A percentile compares a stretch with the other conserved stretches of the same genome.
These are phyloP conservation scores for Rhodotorula mucilaginosa DNA, from an alignment of 1,284 basidiomycete species.

Conservation along the genomic window DNA sequence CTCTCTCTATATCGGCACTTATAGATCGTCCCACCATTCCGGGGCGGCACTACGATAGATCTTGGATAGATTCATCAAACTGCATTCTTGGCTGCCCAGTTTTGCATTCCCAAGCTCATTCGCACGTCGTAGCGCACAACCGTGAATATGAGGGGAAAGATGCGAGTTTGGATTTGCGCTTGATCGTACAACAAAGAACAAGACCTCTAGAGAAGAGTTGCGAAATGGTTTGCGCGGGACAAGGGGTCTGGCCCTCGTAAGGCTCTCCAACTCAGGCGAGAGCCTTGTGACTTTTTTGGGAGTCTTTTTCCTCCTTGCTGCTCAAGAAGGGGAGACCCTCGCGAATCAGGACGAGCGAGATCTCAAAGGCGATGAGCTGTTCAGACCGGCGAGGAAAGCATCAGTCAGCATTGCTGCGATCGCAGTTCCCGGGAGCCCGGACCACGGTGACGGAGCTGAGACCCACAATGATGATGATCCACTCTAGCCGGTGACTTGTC, in stretches of 20 bases:
- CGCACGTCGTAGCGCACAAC: background rate
- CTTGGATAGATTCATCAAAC: too few relatives aligned
- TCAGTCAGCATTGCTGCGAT: too few relatives aligned
- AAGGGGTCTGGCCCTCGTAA: too few relatives aligned
- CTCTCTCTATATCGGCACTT: background rate
- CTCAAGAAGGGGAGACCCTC: slow-evolving; percentile 32
- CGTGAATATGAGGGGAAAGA: background rate
- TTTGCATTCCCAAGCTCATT: background rate
- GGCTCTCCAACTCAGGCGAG: background rate
- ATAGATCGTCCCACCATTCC: background rate
- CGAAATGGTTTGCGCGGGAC: background rate
- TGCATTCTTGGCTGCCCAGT: too few relatives aligned
- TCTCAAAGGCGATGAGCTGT: slow-evolving; percentile 42
- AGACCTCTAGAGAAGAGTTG: background rate
- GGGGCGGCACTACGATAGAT: too few relatives aligned
- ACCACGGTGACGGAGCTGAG: background rate
- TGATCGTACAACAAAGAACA: background rate
- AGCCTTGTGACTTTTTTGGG: too few relatives aligned
- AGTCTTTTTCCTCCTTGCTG: slow-evolving; percentile 7
- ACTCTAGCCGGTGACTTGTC: slow-evolving; percentile 43
- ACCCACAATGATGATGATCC: slow-evolving; percentile 44
- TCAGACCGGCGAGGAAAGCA: background rate
- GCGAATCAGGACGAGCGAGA: slow-evolving; percentile 35
- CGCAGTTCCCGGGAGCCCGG: background rate
- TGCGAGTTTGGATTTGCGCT: background rate